Evolutionary conservation across 768 basidiomycete species (phyloP).

Genomic region (Podaxis sp.): DNA sequence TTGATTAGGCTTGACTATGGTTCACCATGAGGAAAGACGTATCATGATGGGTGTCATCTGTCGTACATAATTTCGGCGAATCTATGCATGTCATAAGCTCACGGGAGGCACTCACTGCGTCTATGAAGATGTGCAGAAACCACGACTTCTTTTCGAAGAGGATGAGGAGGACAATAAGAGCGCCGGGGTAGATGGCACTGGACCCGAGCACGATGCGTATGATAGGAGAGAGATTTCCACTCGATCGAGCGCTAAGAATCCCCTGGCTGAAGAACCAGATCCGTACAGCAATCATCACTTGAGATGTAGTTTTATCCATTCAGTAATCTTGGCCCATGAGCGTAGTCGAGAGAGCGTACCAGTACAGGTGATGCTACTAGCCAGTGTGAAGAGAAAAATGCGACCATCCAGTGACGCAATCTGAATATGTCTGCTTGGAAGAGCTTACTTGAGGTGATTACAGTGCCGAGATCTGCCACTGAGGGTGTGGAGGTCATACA

Average conservation of each 20-base stretch:
- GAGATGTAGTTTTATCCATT: neutral
- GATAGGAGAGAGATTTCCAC: constrained; percentile 20
- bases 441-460: constrained; percentile 21
- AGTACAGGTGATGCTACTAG: constrained; percentile 29
- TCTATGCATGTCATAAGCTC: neutral
- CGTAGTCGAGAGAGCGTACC: constrained; percentile 13
- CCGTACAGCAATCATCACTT: constrained; percentile 2
- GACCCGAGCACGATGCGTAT: constrained; percentile 29
- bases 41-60: constrained; percentile 7
- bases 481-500: neutral
- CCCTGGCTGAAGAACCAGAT: neutral
- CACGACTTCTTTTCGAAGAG: constrained; percentile 24
- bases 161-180: constrained; percentile 25
- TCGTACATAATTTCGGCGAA: neutral
- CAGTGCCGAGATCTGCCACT: constrained; percentile 17
- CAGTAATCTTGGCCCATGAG: neutral
- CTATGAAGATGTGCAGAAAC: constrained; percentile 28
- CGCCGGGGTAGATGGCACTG: constrained; percentile 28
- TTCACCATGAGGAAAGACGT: neutral
- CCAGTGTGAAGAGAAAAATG: constrained; percentile 32
- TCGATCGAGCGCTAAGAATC: neutral
- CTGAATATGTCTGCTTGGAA: constrained; percentile 25
- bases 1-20: neutral
- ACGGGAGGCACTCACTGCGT: constrained; percentile 21
- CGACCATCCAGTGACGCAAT: constrained; percentile 26